Percentiles rank a stretch among this genome's conserved stretches.
Conservation (phyloP, 805 yeast species). For the Candida railenensis region DNA sequence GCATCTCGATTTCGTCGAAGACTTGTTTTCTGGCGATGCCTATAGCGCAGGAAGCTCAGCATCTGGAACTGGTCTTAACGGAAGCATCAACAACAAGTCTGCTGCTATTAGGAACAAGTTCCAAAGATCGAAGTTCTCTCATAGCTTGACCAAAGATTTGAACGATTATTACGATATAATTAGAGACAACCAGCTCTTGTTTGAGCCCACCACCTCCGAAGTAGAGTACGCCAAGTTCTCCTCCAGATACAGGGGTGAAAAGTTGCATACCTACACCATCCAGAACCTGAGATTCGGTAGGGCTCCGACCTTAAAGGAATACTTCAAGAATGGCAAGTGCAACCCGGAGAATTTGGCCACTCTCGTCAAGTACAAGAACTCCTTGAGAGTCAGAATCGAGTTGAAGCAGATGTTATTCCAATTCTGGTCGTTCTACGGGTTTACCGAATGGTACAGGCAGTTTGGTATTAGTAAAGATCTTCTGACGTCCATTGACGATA, state of each 20-base stretch:
- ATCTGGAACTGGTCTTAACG: too few relatives aligned
- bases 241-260: slow-evolving; percentile 19
- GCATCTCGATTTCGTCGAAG: slow-evolving; percentile 11
- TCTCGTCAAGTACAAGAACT: slow-evolving; percentile 30
- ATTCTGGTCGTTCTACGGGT: slow-evolving; percentile 40
- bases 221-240: slow-evolving; percentile 16
- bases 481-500: slow-evolving; percentile 26
- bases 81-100: slow-evolving; percentile 12
- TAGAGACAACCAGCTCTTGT: slow-evolving; percentile 30
- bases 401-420: slow-evolving; percentile 36
- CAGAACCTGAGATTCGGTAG: slow-evolving; percentile 30
- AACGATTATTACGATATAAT: slow-evolving; percentile 19
- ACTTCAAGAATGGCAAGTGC: slow-evolving; percentile 19
- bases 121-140: slow-evolving; percentile 13
- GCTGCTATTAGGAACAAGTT: slow-evolving; percentile 19
- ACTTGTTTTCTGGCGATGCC: slow-evolving; percentile 28
- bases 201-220: slow-evolving; percentile 32
- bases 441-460: slow-evolving; percentile 38
- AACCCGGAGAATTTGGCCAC: slow-evolving; percentile 14
- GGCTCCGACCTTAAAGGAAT: slow-evolving; percentile 33
- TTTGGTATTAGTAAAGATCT: slow-evolving; percentile 36
- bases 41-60: slow-evolving; percentile 12
- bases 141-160: slow-evolving; percentile 15
- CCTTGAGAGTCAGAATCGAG: slow-evolving; percentile 38
- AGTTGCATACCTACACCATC: slow-evolving; percentile 28